Evolutionary conservation across 345 rosid genomes (phyloP).

Genomic region (Erucastrum elatum): DNA sequence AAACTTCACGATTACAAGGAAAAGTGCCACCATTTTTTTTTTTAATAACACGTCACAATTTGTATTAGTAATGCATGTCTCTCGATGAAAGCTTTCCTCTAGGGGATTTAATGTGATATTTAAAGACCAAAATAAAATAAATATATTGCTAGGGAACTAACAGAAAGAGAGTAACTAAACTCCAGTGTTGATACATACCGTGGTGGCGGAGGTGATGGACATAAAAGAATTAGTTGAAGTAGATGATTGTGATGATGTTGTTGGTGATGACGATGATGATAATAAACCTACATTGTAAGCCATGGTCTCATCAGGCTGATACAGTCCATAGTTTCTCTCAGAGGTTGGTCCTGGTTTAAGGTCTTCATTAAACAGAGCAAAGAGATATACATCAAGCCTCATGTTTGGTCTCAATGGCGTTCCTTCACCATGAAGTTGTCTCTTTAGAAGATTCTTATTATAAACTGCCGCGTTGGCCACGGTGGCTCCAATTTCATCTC

Average conservation of each 20-base stretch:
- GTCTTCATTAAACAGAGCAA: constrained; percentile 91
- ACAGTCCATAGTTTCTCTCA: constrained; percentile 89
- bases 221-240: constrained; percentile 44
- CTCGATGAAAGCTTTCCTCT: neutral
- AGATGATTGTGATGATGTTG: constrained; percentile 42
- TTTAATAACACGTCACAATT: neutral
- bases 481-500: constrained; percentile 70
- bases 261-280: constrained; percentile 36
- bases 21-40: constrained; percentile 17
- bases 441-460: constrained; percentile 64
- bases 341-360: constrained; percentile 92
- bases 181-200: constrained; percentile 48
- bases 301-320: constrained; percentile 81
- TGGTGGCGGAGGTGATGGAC: constrained; percentile 69
- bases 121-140: neutral
- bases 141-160: neutral
- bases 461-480: constrained; percentile 67
- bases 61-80: neutral
- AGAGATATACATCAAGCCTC: constrained; percentile 74
- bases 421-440: constrained; percentile 75
- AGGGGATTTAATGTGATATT: neutral
- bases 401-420: constrained; percentile 71
- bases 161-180: constrained; percentile 29
- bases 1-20: constrained; percentile 22
- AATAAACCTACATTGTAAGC: constrained; percentile 72